Evolutionary conservation across 2,329 filamentous ascomycete species (phyloP), one percentile per base, ranked within the genome.

Genomic region (Colletotrichum filicis): DNA sequence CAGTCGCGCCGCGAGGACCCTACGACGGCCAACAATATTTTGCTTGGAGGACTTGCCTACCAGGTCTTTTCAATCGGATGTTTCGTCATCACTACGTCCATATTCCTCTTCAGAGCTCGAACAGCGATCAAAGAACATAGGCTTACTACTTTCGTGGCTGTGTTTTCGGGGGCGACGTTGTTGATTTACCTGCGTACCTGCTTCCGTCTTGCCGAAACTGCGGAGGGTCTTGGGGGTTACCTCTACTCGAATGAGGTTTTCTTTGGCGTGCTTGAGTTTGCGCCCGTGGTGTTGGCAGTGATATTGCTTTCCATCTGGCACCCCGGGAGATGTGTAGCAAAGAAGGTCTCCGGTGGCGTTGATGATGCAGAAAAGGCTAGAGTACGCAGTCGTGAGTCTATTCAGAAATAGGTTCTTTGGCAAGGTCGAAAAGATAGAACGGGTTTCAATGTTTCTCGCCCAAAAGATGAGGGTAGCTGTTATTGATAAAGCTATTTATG

Each of bases 161-260:
- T 83, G 0, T 84, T 89, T 65, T 76, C 81, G 1, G 75, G 82
- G 0, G 86, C 87, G 0, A 87, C 87, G 0, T 59, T 88, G 11
- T 79, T 88, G 24, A 81, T 90, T 1, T 88, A 87, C 74, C 74
- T 90, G n/a, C 80, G 88, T 63, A 89, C 87, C 0, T 84, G 82
- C 63, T 90, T 90, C 73, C 79, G 88, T 56, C 79, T 90, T n/a
- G 86, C 86, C 1, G 88, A 90, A 79, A 90, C 87, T 0, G 83
- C 85, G 0, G 79, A 89, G 74, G 88, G 88, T 0, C 76, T 90
- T 3, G 81, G 81, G 59, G 82, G 85, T 0, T 78, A 82, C 52
- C 76, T 89, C 12, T 85, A 83, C 60, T 85, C 83, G 1, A 83
- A 88, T 77, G 88, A 90, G 79, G 84, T 83, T 1, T 89, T 82